Conservation (phyloP, 192 early-diverging fungal species). For the Mortierella alpina region DNA sequence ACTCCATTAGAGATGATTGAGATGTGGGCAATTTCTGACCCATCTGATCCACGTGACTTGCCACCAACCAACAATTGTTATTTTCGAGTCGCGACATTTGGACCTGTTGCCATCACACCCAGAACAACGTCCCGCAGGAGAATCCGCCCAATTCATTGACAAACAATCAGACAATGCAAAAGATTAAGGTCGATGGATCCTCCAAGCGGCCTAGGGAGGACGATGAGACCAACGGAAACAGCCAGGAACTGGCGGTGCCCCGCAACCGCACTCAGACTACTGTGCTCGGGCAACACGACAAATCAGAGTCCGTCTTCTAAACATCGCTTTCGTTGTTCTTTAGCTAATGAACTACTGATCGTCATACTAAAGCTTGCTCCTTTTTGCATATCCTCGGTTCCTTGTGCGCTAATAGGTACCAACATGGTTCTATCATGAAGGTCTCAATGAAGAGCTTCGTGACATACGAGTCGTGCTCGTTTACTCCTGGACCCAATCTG, state of each 20-base stretch:
- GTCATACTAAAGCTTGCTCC: not conserved
- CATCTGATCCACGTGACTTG: not conserved
- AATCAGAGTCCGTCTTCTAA: constrained; percentile 20
- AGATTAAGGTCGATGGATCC: constrained; percentile 15
- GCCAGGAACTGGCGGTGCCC: constrained; percentile 10
- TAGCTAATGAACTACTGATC: not conserved
- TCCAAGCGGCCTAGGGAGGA: constrained; percentile 13
- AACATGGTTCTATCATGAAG: constrained; percentile 77
- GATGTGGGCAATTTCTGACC: too few species aligned
- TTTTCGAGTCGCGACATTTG: too few species aligned
- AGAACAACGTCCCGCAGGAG: not conserved
- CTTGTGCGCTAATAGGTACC: constrained; percentile 45
- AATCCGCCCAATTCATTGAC: constrained; percentile 6
- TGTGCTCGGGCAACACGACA: constrained; percentile 16
- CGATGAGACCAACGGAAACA: not conserved
- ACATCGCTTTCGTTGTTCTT: not conserved
- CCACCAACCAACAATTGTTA: not conserved
- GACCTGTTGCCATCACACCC: too few species aligned
- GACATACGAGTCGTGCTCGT: constrained; percentile 91
- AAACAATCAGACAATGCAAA: not conserved
- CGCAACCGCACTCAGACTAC: constrained; percentile 9
- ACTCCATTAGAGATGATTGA: too few species aligned
- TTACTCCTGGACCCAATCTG: constrained; percentile 90
- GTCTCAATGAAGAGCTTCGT: constrained; percentile 91
- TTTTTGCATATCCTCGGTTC: not conserved